phyloP scores from a whole-genome alignment of 768 basidiomycete genomes.

The Kwoniella sp. region DNA sequence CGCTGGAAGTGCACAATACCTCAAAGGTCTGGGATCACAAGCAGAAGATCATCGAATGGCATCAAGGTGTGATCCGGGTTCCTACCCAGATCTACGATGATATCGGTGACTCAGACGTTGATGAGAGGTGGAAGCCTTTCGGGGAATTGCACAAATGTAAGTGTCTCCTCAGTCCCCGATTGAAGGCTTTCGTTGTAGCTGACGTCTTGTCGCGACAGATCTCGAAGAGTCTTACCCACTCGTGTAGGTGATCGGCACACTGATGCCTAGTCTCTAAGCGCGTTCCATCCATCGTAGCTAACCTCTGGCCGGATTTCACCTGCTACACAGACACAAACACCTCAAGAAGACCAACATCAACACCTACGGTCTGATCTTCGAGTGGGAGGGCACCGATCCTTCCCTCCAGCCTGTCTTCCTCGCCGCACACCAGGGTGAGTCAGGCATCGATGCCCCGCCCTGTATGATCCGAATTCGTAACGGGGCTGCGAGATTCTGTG shows the following conservation, averaged over 20 bases:
- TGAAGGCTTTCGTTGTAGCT: neutral
- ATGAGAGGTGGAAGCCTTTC: conserved; percentile 22
- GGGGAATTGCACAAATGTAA: conserved; percentile 20
- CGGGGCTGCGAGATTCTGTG: too few species aligned
- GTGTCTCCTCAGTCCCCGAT: neutral
- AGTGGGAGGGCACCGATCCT: conserved; percentile 68
- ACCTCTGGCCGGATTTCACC: neutral
- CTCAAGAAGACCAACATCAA: conserved; percentile 70
- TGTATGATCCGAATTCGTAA: too few species aligned
- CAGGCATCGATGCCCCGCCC: too few species aligned
- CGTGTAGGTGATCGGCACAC: conserved; percentile 61
- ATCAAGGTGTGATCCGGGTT: conserved; percentile 19
- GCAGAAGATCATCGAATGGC: conserved; percentile 24
- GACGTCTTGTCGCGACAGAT: conserved; percentile 41
- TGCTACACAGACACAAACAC: conserved; percentile 60
- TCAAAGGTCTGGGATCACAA: conserved; percentile 17
- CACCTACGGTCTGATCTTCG: conserved; percentile 71
- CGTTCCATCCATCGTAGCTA: neutral
- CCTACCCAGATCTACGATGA: conserved; percentile 22
- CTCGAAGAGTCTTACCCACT: conserved; percentile 66
- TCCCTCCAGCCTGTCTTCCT: conserved; percentile 68
- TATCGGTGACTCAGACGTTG: conserved; percentile 24
- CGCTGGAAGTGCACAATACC: conserved; percentile 10
- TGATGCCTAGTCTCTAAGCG: conserved; percentile 23
- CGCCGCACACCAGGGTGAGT: conserved; percentile 46